Evolutionary conservation across 2,329 filamentous ascomycete species (phyloP).

Genomic region (Ceratocystiopsis minuta): DNA sequence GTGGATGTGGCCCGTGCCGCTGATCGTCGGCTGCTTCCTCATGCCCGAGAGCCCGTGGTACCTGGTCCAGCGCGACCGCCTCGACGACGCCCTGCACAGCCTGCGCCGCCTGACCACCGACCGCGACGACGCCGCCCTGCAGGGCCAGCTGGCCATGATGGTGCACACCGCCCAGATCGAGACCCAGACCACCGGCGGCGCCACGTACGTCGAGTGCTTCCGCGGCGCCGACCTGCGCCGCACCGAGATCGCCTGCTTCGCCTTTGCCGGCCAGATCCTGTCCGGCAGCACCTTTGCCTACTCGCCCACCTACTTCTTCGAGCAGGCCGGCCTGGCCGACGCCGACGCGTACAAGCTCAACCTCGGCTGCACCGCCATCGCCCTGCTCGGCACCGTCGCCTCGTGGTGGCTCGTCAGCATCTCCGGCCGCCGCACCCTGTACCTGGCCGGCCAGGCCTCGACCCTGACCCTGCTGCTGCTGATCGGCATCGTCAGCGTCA

Average conservation of each 20-base stretch:
- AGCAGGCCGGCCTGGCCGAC: conserved; percentile 23
- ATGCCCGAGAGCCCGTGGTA: conserved; percentile 29
- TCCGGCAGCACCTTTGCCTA: conserved; percentile 31
- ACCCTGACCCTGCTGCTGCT: conserved; percentile 13
- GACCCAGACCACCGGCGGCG: conserved; percentile 7
- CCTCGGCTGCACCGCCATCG: conserved; percentile 24
- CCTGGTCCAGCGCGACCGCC: conserved; percentile 21
- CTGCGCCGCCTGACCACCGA: conserved; percentile 12
- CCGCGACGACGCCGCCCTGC: background rate
- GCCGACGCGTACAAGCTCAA: conserved; percentile 17
- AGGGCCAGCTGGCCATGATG: background rate
- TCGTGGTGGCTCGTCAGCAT: conserved; percentile 5
- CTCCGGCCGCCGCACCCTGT: conserved; percentile 30
- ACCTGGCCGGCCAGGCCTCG: conserved; percentile 24
- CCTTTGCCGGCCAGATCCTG: conserved; percentile 29
- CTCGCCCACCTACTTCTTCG: conserved; percentile 20
- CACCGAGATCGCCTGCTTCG: conserved; percentile 34
- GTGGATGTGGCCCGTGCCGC: conserved; percentile 20
- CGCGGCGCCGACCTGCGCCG: conserved; percentile 30
- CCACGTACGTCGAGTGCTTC: conserved; percentile 28
- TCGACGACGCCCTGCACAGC: conserved; percentile 15
- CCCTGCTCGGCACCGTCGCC: conserved; percentile 15
- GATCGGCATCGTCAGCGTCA: conserved; percentile 23
- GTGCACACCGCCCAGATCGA: conserved; percentile 2
- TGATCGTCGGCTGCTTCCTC: conserved; percentile 20